These are phyloP conservation scores for Clarireedia sp. DNA, from an alignment of 2,329 filamentous ascomycete genomes.

Conservation along the genomic window DNA sequence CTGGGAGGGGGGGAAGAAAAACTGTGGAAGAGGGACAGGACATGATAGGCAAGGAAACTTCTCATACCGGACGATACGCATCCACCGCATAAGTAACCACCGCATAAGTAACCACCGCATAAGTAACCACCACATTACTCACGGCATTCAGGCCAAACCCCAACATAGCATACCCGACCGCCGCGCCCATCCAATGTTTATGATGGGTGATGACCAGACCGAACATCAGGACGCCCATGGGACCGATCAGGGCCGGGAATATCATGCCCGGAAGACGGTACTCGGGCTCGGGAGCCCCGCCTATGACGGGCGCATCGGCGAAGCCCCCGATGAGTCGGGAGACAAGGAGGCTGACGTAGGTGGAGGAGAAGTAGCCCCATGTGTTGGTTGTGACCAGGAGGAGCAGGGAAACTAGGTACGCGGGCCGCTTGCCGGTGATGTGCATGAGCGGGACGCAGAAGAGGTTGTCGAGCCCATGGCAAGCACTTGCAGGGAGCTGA, in stretches of 20 bases:
- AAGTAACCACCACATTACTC: slow-evolving; percentile 28
- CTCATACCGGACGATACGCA: slow-evolving; percentile 14
- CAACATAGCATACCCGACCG: slow-evolving; percentile 27
- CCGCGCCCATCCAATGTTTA: slow-evolving; percentile 8
- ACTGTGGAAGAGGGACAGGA: neutral
- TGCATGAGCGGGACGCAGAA: slow-evolving; percentile 29
- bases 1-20: neutral
- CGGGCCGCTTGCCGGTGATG: slow-evolving; percentile 31
- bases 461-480: slow-evolving; percentile 28
- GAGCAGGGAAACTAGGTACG: slow-evolving; percentile 31
- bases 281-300: slow-evolving; percentile 16
- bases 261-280: slow-evolving; percentile 24
- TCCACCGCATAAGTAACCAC: slow-evolving; percentile 28
- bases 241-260: slow-evolving; percentile 24
- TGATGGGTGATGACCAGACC: slow-evolving; percentile 23
- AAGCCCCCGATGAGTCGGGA: slow-evolving; percentile 27
- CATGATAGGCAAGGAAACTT: too few species aligned
- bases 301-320: slow-evolving; percentile 24
- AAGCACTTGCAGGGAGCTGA: slow-evolving; percentile 26
- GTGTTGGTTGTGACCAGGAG: slow-evolving; percentile 30
- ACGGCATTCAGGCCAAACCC: slow-evolving; percentile 28
- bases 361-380: slow-evolving; percentile 29
- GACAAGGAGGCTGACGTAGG: slow-evolving; percentile 24
- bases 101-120: slow-evolving; percentile 28
- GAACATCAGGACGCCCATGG: slow-evolving; percentile 26